phyloP scores from a whole-genome alignment of 768 basidiomycete genomes.

The Leccinum incarnatum region DNA sequence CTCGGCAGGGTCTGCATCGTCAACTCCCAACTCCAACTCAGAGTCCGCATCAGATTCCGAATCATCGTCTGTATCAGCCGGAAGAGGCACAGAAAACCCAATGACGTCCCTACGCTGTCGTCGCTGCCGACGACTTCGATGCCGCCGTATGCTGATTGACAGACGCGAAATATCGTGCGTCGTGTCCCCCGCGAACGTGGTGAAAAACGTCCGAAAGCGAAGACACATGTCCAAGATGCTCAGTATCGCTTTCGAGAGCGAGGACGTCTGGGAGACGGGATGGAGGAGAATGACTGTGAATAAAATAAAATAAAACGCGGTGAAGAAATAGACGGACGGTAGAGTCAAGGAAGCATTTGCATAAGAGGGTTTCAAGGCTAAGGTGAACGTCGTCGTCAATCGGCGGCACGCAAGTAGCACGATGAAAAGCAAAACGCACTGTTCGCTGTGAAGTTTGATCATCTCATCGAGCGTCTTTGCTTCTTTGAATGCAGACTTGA shows the following conservation, averaged over 20 bases:
- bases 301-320: not conserved
- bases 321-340: conserved; percentile 41
- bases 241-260: conserved; percentile 62
- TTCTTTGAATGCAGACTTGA: conserved; percentile 52
- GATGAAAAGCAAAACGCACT: conserved; percentile 44
- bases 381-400: not conserved
- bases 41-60: conserved; percentile 34
- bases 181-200: conserved; percentile 56
- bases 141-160: conserved; percentile 52
- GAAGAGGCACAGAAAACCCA: conserved; percentile 49
- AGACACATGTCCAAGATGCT: conserved; percentile 73
- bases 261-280: conserved; percentile 47
- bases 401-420: not conserved
- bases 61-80: conserved; percentile 35
- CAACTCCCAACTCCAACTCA: not conserved
- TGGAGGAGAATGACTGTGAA: not conserved
- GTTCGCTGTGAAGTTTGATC: conserved; percentile 62
- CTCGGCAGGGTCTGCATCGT: not conserved
- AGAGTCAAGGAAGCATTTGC: conserved; percentile 59
- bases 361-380: conserved; percentile 60
- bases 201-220: conserved; percentile 64
- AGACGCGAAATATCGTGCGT: conserved; percentile 55
- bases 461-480: conserved; percentile 75
- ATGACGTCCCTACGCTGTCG: conserved; percentile 56
- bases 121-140: conserved; percentile 60